phyloP scores from a whole-genome alignment of 2,329 filamentous ascomycete species.

The Knufia fluminis region DNA sequence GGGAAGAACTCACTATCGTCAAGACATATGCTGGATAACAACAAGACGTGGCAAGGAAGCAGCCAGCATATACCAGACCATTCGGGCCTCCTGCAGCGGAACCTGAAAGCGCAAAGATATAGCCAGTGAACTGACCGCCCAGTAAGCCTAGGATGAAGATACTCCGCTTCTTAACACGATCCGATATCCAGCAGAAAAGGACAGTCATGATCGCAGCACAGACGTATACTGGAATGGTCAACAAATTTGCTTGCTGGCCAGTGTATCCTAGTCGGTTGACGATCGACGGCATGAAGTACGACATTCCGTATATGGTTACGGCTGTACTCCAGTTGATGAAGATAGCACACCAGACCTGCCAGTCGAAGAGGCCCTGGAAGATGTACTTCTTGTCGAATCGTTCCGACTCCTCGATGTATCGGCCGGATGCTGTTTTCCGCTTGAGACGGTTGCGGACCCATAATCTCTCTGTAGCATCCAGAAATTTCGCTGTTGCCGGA shows the following conservation, averaged over 20 bases:
- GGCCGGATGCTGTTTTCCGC: slow-evolving; percentile 23
- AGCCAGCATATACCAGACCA: slow-evolving; percentile 39
- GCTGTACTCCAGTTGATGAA: slow-evolving; percentile 36
- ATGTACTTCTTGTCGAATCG: slow-evolving; percentile 33
- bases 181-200: slow-evolving; percentile 47
- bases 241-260: slow-evolving; percentile 32
- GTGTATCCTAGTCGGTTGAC: slow-evolving; percentile 34
- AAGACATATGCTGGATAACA: slow-evolving; percentile 40
- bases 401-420: slow-evolving; percentile 21
- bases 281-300: slow-evolving; percentile 30
- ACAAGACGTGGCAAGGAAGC: slow-evolving; percentile 39
- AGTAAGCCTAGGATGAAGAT: slow-evolving; percentile 44
- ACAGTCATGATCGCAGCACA: slow-evolving; percentile 32
- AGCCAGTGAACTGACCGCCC: slow-evolving; percentile 49
- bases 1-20: slow-evolving; percentile 40
- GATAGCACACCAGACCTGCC: slow-evolving; percentile 18
- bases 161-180: slow-evolving; percentile 40
- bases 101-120: slow-evolving; percentile 40
- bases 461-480: slow-evolving; percentile 32
- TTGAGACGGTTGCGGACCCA: slow-evolving; percentile 32
- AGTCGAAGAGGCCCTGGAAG: slow-evolving; percentile 32
- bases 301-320: slow-evolving; percentile 34
- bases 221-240: slow-evolving; percentile 35
- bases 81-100: slow-evolving; percentile 28
- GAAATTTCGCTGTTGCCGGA: slow-evolving; percentile 35